phyloP scores from a whole-genome alignment of 805 yeast species.

The Dipodascopsis uninucleata region DNA sequence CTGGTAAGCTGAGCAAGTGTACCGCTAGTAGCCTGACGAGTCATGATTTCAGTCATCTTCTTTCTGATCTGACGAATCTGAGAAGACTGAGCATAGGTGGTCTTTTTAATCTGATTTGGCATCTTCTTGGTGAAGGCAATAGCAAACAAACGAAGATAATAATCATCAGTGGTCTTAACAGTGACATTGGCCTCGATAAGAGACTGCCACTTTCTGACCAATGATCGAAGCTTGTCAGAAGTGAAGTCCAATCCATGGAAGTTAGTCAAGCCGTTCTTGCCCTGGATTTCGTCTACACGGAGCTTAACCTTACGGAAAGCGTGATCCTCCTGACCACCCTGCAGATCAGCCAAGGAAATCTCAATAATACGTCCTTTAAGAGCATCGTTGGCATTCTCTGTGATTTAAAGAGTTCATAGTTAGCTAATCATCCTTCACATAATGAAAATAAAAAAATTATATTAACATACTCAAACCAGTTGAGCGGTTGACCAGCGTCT shows the following conservation, averaged over 20 bases:
- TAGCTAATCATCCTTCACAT: background rate
- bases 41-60: slow-evolving; percentile 92
- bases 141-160: slow-evolving; percentile 92
- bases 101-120: slow-evolving; percentile 94
- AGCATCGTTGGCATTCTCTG: slow-evolving; percentile 90
- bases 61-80: slow-evolving; percentile 97
- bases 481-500: slow-evolving; percentile 96
- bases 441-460: too few species aligned
- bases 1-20: slow-evolving; percentile 95
- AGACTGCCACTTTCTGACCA: slow-evolving; percentile 99
- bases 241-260: slow-evolving; percentile 99
- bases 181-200: slow-evolving; percentile 97
- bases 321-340: slow-evolving; percentile 94
- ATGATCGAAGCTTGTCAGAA: slow-evolving; percentile 93
- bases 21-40: slow-evolving; percentile 91
- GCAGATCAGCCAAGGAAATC: slow-evolving; percentile 93
- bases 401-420: background rate
- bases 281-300: slow-evolving; percentile 99
- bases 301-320: slow-evolving; percentile 95
- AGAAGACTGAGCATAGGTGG: slow-evolving; percentile 96
- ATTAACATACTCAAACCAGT: slow-evolving; percentile 64
- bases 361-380: slow-evolving; percentile 97
- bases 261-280: slow-evolving; percentile 97
- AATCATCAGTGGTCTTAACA: slow-evolving; percentile 96
- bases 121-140: slow-evolving; percentile 98